Base-by-base conservation (phyloP, 257 asterid genomes). In the Handroanthus guayacan region DNA sequence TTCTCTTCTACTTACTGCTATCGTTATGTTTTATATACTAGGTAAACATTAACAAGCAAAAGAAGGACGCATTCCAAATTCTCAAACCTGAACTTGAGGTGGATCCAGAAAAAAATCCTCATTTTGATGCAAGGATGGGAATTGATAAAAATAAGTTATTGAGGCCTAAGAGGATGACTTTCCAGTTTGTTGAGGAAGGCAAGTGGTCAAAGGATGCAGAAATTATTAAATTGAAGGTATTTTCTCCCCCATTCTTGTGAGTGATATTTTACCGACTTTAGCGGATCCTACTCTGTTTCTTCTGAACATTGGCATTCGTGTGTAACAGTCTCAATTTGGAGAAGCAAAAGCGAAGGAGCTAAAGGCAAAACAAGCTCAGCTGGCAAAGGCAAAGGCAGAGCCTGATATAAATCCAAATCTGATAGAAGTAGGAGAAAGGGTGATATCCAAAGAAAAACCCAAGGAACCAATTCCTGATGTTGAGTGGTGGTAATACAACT, bases 161-260 rank as follows among this genome's bases (percentile, higher is more conserved):
- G 87, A 87, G 99, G 84, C 95, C 97, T 54, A 93, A 93, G 92
- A 91, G 90, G 86, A 84, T 84, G 89, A 77, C 71, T 69, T 87
- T 95, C 84, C 97, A 84, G 87, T 95, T 95, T 89, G 99, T 95
- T 4, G 99, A 95, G 85, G 99, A 93, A 86, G 99, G 98, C 78
- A 95, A 93, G 87, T 95, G 99, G 98, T 83, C 98, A 67, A 91
- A 77, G 82, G 99, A 95, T 2, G 98, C 98, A 10, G 99, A 95
- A 81, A 83, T 82, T 18, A 87, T 89, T 63, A 95, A 89, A 80
- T 54, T 91, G 82, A 95, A 89, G 97, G 99, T 91, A 80, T 34
- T 72, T 50, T 18, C 7, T 16, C 37, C 25, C 58, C 51, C n/a
- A 12, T 70, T 55, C 44, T 47, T 43, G 50, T 68, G 36, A 56